Evolutionary conservation across 2,329 filamentous ascomycete species (phyloP).

Genomic region (Madurella fahalii): DNA sequence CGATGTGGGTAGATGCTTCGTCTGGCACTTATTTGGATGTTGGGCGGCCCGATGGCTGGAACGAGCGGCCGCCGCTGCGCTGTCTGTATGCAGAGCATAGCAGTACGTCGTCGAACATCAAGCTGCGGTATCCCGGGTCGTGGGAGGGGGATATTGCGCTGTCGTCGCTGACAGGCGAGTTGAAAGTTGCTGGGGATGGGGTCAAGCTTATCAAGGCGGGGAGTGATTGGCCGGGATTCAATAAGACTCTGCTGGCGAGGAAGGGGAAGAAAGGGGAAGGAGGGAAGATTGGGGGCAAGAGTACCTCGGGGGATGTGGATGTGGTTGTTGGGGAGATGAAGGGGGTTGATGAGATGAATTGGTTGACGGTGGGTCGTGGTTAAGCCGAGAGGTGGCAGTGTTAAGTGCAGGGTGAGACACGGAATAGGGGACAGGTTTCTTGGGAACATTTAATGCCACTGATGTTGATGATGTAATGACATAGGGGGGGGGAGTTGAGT

Average conservation of each 20-base stretch:
- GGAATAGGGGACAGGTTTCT: too few relatives aligned
- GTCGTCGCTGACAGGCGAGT: slow-evolving; percentile 37
- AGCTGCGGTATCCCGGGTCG: slow-evolving; percentile 42
- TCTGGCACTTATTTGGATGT: neutral
- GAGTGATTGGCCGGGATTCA: slow-evolving; percentile 32
- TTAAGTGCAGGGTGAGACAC: too few relatives aligned
- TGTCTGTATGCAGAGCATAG: slow-evolving; percentile 40
- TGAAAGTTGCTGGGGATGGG: slow-evolving; percentile 40
- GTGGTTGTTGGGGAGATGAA: slow-evolving; percentile 15
- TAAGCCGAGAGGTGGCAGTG: too few relatives aligned
- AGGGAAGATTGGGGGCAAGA: slow-evolving; percentile 12
- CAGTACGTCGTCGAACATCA: slow-evolving; percentile 42
- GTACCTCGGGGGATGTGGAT: slow-evolving; percentile 16
- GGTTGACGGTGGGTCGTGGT: neutral
- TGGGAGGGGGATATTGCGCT: slow-evolving; percentile 47
- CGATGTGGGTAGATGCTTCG: slow-evolving; percentile 37
- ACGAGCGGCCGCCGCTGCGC: slow-evolving; percentile 26
- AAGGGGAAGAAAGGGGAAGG: slow-evolving; percentile 39
- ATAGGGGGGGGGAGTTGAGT: too few relatives aligned
- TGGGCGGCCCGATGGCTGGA: neutral
- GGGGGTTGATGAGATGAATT: neutral
- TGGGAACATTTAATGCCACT: too few relatives aligned
- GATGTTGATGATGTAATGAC: too few relatives aligned
- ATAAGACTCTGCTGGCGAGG: slow-evolving; percentile 33
- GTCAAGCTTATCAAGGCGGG: slow-evolving; percentile 36